A percentile compares a stretch with the other conserved stretches of the same genome.
Evolutionary conservation across 108 stramenopile genomes (phyloP).

Genomic region (Nitzschia palea): DNA sequence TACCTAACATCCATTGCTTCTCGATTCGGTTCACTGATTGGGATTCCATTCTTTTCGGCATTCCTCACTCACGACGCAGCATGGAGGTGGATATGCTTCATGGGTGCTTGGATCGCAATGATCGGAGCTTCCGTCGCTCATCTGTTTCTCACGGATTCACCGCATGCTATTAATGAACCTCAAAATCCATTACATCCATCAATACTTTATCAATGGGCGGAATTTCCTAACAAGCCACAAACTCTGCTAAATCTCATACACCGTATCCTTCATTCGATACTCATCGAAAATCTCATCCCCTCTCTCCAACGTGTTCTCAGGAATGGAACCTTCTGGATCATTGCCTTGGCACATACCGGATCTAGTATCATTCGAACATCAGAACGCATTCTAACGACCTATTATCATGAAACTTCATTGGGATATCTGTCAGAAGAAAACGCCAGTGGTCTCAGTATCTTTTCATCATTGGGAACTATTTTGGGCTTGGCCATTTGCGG

Average conservation of each 20-base stretch:
- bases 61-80: conserved; percentile 45
- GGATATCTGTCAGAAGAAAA: conserved; percentile 53
- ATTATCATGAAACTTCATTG: conserved; percentile 70
- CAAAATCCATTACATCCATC: conserved; percentile 68
- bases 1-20: conserved; percentile 70
- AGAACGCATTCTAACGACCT: conserved; percentile 68
- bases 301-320: conserved; percentile 55
- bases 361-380: conserved; percentile 68
- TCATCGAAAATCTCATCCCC: conserved; percentile 48
- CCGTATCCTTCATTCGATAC: conserved; percentile 20
- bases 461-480: conserved; percentile 67
- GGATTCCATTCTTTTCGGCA: conserved; percentile 57
- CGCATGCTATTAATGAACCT: conserved; percentile 59
- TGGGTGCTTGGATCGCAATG: conserved; percentile 57
- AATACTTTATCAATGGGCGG: conserved; percentile 11
- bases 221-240: neutral
- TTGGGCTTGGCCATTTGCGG: conserved; percentile 70
- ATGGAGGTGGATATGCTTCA: conserved; percentile 63
- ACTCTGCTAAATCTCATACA: neutral
- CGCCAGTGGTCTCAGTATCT: conserved; percentile 65
- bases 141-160: conserved; percentile 63
- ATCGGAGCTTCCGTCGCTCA: conserved; percentile 51
- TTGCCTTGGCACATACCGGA: conserved; percentile 78
- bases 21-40: conserved; percentile 66
- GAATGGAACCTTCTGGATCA: conserved; percentile 77